Percentiles rank a stretch among this genome's conserved stretches.
phyloP scores from a whole-genome alignment of 805 yeast genomes.

The Lipomyces sp. region DNA sequence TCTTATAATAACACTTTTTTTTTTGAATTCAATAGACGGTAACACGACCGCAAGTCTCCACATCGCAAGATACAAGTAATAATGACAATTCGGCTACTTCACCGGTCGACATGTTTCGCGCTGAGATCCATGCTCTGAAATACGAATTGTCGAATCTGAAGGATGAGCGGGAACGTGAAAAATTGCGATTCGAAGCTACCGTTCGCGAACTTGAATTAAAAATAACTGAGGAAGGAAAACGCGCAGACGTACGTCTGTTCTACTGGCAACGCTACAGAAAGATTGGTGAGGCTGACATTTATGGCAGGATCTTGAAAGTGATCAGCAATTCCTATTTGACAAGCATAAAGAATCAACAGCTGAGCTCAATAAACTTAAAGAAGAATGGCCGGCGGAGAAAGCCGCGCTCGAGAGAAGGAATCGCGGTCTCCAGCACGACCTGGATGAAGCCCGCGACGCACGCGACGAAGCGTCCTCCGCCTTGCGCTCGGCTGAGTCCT shows the following conservation, averaged over 20 bases:
- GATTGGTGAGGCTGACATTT: neutral
- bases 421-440: slow-evolving; percentile 48
- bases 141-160: slow-evolving; percentile 49
- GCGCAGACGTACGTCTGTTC: slow-evolving; percentile 41
- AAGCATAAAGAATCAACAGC: slow-evolving; percentile 45
- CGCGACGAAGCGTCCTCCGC: slow-evolving; percentile 41
- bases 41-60: slow-evolving; percentile 22
- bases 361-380: slow-evolving; percentile 42
- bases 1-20: neutral
- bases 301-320: slow-evolving; percentile 46
- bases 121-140: slow-evolving; percentile 40
- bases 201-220: slow-evolving; percentile 43
- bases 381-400: slow-evolving; percentile 39
- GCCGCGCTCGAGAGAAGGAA: slow-evolving; percentile 42
- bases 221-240: slow-evolving; percentile 43
- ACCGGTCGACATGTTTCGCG: slow-evolving; percentile 28
- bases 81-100: slow-evolving; percentile 1
- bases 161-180: slow-evolving; percentile 49
- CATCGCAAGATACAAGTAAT: neutral
- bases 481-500: slow-evolving; percentile 17
- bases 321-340: slow-evolving; percentile 48
- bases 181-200: slow-evolving; percentile 44
- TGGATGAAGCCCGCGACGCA: slow-evolving; percentile 39
- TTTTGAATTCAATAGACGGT: slow-evolving; percentile 8
- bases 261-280: neutral